A percentile compares a stretch with the other conserved stretches of the same genome.
phyloP scores from a whole-genome alignment of 2,329 filamentous ascomycete species.

The Botrytis cinerea region DNA sequence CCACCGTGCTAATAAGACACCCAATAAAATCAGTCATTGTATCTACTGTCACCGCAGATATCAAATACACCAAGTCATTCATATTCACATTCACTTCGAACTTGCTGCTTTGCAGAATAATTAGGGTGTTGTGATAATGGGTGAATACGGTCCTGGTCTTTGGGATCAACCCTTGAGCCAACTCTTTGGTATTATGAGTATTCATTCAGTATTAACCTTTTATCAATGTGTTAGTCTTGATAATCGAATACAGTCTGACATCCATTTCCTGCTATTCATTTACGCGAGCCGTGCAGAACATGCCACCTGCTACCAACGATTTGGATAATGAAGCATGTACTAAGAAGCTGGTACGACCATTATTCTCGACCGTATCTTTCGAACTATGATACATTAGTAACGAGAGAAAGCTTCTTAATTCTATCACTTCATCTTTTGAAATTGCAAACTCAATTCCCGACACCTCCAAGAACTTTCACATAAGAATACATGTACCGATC shows the following conservation, averaged over 20 bases:
- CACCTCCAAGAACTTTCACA: too few relatives aligned
- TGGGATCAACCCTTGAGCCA: neutral
- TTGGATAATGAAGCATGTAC: too few relatives aligned
- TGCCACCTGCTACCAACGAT: neutral
- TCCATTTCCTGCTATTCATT: neutral
- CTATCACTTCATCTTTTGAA: neutral
- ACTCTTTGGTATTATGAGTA: neutral
- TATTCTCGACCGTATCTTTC: neutral
- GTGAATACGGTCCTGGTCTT: rapidly evolving
- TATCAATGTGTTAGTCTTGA: neutral
- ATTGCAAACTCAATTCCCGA: neutral
- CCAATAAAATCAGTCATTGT: rapidly evolving
- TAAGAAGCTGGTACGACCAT: neutral
- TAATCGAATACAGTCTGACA: rapidly evolving
- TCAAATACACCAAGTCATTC: neutral
- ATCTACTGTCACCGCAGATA: neutral
- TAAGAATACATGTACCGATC: too few relatives aligned
- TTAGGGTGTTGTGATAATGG: rapidly evolving
- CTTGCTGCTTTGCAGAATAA: neutral
- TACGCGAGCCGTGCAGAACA: neutral
- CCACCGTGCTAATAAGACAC: neutral
- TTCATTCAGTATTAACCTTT: neutral
- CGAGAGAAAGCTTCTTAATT: rapidly evolving
- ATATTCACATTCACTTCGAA: neutral
- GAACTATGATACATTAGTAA: neutral